A percentile compares a stretch with the other conserved stretches of the same genome.
These are phyloP conservation scores for Sclerotinia borealis DNA, from an alignment of 2,329 filamentous ascomycete genomes.

Conservation along the genomic window DNA sequence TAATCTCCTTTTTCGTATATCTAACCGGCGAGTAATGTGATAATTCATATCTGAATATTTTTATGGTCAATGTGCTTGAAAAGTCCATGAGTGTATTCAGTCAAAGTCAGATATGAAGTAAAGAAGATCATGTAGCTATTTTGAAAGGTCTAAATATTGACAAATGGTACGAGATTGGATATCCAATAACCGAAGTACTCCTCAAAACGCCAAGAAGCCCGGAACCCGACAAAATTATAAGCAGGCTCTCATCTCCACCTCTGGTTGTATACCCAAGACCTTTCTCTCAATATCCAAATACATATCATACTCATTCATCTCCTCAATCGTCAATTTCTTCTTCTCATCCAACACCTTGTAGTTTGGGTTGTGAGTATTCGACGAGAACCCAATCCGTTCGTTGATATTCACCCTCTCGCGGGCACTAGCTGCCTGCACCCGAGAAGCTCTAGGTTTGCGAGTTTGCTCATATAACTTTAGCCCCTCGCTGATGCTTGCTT, in stretches of 20 bases:
- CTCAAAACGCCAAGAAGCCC: neutral
- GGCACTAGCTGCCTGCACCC: conserved; percentile 50
- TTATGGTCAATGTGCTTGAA: neutral
- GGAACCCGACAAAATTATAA: neutral
- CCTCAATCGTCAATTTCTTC: conserved; percentile 58
- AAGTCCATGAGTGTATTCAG: neutral
- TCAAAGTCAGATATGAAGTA: neutral
- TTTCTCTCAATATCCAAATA: conserved; percentile 43
- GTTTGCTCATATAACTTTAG: conserved; percentile 41
- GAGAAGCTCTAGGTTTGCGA: conserved; percentile 46
- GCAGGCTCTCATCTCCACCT: conserved; percentile 8
- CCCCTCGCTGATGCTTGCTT: conserved; percentile 36
- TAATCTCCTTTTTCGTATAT: neutral
- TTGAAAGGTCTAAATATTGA: neutral
- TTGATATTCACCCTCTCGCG: conserved; percentile 55
- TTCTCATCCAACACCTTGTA: conserved; percentile 56
- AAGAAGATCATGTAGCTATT: neutral
- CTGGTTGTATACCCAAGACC: neutral
- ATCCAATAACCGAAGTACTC: neutral
- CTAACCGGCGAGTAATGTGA: neutral
- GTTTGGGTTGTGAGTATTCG: conserved; percentile 34
- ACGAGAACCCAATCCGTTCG: conserved; percentile 40
- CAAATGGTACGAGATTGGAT: neutral
- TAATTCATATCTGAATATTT: neutral
- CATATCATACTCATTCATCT: conserved; percentile 62